These are phyloP conservation scores for Mesembryanthemum crystallinum DNA, from an alignment of 148 eudicot species.

Conservation along the genomic window DNA sequence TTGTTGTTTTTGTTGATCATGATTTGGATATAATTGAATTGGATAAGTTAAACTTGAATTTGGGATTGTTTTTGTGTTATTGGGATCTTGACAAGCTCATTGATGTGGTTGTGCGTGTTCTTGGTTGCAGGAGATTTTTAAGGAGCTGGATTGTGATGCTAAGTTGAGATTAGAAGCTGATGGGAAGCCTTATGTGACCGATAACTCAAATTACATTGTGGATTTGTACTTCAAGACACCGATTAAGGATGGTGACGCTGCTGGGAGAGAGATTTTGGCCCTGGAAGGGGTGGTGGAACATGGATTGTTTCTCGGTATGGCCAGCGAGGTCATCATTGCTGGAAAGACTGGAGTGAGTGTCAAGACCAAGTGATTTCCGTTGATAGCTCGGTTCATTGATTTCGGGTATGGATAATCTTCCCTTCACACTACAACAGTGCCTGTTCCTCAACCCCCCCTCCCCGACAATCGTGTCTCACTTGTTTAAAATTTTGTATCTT, in stretches of 20 bases:
- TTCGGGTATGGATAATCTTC: conserved; percentile 21
- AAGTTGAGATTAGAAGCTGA: conserved; percentile 75
- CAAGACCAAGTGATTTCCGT: conserved; percentile 59
- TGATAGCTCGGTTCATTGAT: not conserved
- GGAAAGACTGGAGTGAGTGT: conserved; percentile 76
- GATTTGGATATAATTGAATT: not conserved
- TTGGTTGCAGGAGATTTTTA: conserved; percentile 50
- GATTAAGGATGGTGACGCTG: conserved; percentile 63
- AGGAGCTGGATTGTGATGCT: conserved; percentile 65
- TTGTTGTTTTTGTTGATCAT: not conserved
- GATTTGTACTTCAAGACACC: conserved; percentile 90
- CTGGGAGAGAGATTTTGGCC: conserved; percentile 70
- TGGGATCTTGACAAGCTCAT: not conserved
- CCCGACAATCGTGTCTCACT: not conserved
- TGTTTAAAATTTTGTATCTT: conserved; percentile 14
- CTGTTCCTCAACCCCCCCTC: conserved; percentile 8
- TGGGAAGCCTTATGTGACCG: conserved; percentile 86
- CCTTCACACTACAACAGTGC: not conserved
- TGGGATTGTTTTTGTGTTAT: not conserved
- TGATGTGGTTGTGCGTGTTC: not conserved
- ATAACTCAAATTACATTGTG: conserved; percentile 81
- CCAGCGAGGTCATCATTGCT: conserved; percentile 81
- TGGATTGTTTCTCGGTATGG: conserved; percentile 83
- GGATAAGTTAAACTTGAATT: not conserved
- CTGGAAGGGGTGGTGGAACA: conserved; percentile 95